Conservation (phyloP, 805 yeast species). For the Limtongia smithiae region DNA sequence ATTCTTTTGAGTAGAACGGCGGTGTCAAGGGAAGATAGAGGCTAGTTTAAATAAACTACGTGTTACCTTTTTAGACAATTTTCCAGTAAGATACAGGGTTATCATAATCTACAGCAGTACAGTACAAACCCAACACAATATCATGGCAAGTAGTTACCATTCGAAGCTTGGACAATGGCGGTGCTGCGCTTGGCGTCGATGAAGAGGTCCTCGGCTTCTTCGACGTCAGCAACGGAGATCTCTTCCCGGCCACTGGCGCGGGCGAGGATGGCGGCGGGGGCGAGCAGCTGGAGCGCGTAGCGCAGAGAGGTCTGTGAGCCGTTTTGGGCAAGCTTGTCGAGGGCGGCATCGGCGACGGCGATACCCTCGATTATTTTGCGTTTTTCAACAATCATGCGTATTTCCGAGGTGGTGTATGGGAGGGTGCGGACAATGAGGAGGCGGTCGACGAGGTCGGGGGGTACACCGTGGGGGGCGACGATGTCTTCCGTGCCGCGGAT, state of each 20-base stretch:
- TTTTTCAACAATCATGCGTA: conserved; percentile 73
- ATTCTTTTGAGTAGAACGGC: no score
- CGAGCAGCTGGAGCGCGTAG: conserved; percentile 83
- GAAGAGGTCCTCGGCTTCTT: conserved; percentile 80
- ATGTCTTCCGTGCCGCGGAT: conserved; percentile 85
- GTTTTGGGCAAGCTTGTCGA: conserved; percentile 65
- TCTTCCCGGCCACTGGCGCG: conserved; percentile 68
- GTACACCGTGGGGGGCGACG: conserved; percentile 92
- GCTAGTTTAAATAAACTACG: no score
- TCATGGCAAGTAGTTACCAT: conserved; percentile 57
- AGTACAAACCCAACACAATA: no score
- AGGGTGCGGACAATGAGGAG: conserved; percentile 86
- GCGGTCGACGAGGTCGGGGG: conserved; percentile 90
- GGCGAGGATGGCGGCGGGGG: conserved; percentile 85
- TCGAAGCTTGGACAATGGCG: conserved; percentile 70
- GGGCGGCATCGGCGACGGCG: conserved; percentile 62
- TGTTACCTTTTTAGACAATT: not conserved
- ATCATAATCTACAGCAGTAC: no score
- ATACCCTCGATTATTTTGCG: conserved; percentile 76
- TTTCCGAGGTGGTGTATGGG: conserved; percentile 82
- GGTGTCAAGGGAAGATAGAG: no score
- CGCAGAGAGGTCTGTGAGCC: conserved; percentile 81
- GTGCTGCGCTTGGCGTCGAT: conserved; percentile 89
- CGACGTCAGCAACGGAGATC: conserved; percentile 60
- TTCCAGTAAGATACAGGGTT: no score